Evolutionary conservation across 2,329 filamentous ascomycete species (phyloP).

Genomic region (Fusarium floridanum): DNA sequence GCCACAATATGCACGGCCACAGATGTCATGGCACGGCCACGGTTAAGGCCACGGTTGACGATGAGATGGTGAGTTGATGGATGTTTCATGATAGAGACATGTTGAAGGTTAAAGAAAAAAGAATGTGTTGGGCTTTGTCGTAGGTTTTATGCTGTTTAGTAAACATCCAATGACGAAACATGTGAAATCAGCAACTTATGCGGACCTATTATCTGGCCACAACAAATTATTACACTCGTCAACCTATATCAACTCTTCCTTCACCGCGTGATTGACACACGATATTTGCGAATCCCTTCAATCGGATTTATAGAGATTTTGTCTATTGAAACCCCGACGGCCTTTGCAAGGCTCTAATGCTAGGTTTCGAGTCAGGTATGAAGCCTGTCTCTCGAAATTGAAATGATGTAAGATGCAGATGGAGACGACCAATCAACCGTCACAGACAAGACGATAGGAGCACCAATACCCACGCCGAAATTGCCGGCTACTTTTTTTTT

Average conservation of each 20-base stretch:
- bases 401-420: conserved; percentile 17
- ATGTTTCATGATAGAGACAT: neutral
- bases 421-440: neutral
- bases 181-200: neutral
- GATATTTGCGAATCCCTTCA: neutral
- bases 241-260: neutral
- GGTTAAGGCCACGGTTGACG: neutral
- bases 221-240: neutral
- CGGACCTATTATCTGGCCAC: neutral
- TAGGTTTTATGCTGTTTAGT: neutral
- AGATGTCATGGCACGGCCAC: conserved; percentile 1
- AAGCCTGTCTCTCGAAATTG: conserved; percentile 15
- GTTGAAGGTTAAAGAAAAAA: neutral
- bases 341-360: neutral
- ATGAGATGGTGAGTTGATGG: conserved; percentile 6
- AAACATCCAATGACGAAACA: neutral
- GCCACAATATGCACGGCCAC: conserved; percentile 38
- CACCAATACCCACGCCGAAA: conserved; percentile 7
- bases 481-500: neutral
- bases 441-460: neutral
- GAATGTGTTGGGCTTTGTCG: neutral
- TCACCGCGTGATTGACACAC: neutral
- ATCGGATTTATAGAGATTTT: neutral
- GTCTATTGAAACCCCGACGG: conserved; percentile 7
- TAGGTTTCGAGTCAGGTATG: conserved; percentile 17